Percentiles rank a stretch among this genome's conserved stretches.
Evolutionary conservation across 108 stramenopile species (phyloP).

Genomic region (Discostella pseudostelligera): DNA sequence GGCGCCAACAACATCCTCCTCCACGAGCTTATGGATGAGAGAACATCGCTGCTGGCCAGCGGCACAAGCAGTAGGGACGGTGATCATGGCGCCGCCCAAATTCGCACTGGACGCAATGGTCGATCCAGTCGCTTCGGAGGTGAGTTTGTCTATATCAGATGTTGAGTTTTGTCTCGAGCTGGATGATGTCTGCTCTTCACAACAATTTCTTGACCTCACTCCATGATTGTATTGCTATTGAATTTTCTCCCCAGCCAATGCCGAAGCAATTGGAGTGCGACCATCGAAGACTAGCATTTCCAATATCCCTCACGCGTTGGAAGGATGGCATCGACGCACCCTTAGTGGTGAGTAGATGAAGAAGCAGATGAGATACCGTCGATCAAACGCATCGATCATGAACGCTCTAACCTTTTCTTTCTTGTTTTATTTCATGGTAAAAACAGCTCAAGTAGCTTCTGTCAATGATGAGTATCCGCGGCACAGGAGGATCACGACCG

Average conservation of each 20-base stretch:
- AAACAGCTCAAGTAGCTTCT: background rate
- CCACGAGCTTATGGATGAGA: background rate
- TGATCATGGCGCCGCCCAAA: constrained; percentile 3
- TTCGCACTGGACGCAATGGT: background rate
- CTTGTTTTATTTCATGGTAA: background rate
- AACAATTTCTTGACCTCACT: background rate
- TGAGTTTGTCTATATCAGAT: no score
- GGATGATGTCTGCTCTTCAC: no score
- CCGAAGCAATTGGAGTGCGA: constrained; percentile 11
- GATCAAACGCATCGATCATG: background rate
- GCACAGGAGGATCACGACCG: background rate
- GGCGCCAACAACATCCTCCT: background rate
- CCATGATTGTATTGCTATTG: background rate
- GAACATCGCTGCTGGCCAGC: constrained; percentile 8
- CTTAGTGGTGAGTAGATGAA: constrained; percentile 24
- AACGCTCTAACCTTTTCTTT: background rate
- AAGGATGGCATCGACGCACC: constrained; percentile 26
- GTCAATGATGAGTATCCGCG: background rate
- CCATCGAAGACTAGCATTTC: constrained; percentile 24
- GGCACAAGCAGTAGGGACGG: constrained; percentile 3
- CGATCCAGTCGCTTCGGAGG: constrained; percentile 7
- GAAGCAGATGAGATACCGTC: background rate
- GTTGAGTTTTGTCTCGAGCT: no score
- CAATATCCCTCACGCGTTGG: constrained; percentile 28
- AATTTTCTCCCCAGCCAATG: constrained; percentile 6